phyloP scores from a whole-genome alignment of 2,329 filamentous ascomycete species.

The Penicillium concentricum region DNA sequence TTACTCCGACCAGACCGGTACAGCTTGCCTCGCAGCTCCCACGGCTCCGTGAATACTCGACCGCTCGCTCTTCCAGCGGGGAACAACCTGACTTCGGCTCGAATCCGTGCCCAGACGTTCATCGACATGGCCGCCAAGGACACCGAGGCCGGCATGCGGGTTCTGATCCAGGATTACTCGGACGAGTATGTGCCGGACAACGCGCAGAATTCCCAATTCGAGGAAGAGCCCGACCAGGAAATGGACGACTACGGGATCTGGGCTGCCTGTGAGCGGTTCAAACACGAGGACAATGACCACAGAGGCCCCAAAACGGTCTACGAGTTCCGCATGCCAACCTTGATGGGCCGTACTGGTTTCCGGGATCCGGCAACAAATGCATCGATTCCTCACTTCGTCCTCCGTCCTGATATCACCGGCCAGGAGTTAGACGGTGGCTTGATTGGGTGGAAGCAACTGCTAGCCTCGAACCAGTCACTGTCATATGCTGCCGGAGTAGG shows the following conservation, averaged over 20 bases:
- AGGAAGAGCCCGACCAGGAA: constrained; percentile 34
- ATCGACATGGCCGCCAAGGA: constrained; percentile 46
- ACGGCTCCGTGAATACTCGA: constrained; percentile 41
- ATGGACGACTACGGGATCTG: constrained; percentile 36
- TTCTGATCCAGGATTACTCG: constrained; percentile 44
- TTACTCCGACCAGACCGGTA: constrained; percentile 42
- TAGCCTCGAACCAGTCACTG: constrained; percentile 42
- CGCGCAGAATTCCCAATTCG: constrained; percentile 28
- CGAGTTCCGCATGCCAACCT: constrained; percentile 44
- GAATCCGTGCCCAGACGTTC: constrained; percentile 47
- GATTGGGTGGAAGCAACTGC: constrained; percentile 46
- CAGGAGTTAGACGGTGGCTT: constrained; percentile 46
- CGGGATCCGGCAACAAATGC: constrained; percentile 25
- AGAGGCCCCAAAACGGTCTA: constrained; percentile 38
- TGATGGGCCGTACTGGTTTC: constrained; percentile 40
- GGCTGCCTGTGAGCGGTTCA: constrained; percentile 26
- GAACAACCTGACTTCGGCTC: constrained; percentile 46
- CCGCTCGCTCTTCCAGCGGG: constrained; percentile 43
- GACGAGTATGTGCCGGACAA: constrained; percentile 38
- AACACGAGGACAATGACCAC: constrained; percentile 20
- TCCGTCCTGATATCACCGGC: constrained; percentile 43
- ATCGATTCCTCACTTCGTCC: constrained; percentile 41
- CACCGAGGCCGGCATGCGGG: constrained; percentile 40
- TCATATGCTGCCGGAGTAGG: constrained; percentile 37
- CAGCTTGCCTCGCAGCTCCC: constrained; percentile 43